Conservation (phyloP, 164 flowering plant genomes). For the Umbilicus rupestris region DNA sequence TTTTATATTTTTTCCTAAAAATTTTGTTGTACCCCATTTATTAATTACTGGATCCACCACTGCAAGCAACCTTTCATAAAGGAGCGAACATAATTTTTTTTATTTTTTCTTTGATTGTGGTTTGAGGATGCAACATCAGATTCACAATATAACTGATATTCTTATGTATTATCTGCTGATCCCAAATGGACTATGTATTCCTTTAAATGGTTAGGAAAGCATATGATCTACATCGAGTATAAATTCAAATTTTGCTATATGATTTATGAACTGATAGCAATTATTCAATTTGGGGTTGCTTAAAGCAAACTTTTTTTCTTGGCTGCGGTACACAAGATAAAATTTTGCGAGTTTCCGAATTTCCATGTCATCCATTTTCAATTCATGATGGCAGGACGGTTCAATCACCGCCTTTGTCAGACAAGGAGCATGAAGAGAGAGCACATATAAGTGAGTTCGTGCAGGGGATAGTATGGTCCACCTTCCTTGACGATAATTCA, state of each 20-base stretch:
- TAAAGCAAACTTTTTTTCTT: background rate
- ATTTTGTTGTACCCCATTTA: no score
- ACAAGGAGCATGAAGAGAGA: slow-evolving; percentile 48
- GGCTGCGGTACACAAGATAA: background rate
- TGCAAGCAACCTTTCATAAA: no score
- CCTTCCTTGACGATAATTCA: slow-evolving; percentile 40
- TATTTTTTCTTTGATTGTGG: no score
- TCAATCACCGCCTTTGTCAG: slow-evolving; percentile 24
- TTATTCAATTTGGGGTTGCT: background rate
- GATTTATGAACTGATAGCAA: background rate
- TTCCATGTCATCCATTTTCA: background rate
- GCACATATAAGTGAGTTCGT: slow-evolving; percentile 49
- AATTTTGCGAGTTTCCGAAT: background rate
- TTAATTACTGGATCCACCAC: no score
- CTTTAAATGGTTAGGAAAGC: no score
- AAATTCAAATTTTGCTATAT: background rate
- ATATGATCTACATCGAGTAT: no score
- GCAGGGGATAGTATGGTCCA: slow-evolving; percentile 54
- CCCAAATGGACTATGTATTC: background rate
- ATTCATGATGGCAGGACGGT: slow-evolving; percentile 26
- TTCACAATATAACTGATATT: no score
- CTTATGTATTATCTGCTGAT: no score
- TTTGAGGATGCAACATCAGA: no score
- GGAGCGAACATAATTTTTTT: no score
- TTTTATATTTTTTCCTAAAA: no score